A percentile compares a stretch with the other conserved stretches of the same genome.
These are phyloP conservation scores for Dalechampia spathulata DNA, from an alignment of 441 rosid species.

Conservation along the genomic window DNA sequence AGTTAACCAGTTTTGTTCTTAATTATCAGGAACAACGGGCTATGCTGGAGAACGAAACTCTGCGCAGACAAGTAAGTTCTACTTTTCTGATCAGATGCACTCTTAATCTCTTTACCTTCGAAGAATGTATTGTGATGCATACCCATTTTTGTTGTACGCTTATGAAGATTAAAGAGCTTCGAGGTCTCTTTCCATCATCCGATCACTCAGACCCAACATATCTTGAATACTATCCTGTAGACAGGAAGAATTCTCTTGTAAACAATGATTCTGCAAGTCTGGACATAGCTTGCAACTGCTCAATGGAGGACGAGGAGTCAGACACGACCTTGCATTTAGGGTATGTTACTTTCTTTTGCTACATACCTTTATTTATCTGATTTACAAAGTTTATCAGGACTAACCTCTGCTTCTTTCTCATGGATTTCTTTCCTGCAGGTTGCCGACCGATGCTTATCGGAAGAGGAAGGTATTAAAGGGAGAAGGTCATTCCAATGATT, in stretches of 20 bases:
- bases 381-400: too few relatives aligned
- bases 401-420: slow-evolving; percentile 4
- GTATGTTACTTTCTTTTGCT: slow-evolving; percentile 25
- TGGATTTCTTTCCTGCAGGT: slow-evolving; percentile 31
- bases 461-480: slow-evolving; percentile 45
- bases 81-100: slow-evolving; percentile 9
- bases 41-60: slow-evolving; percentile 79
- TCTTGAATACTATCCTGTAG: slow-evolving; percentile 44
- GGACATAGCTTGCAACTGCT: slow-evolving; percentile 28
- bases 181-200: slow-evolving; percentile 50
- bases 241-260: slow-evolving; percentile 32
- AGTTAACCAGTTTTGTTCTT: slow-evolving; percentile 3
- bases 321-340: slow-evolving; percentile 84
- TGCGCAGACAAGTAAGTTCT: slow-evolving; percentile 66
- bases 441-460: slow-evolving; percentile 43
- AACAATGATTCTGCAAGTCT: slow-evolving; percentile 32
- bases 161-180: slow-evolving; percentile 71
- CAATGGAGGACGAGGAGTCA: slow-evolving; percentile 52
- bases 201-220: slow-evolving; percentile 37
- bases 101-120: neutral
- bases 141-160: neutral
- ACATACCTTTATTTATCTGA: too few relatives aligned
- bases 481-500: slow-evolving; percentile 43
- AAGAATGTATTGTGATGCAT: neutral
- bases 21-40: slow-evolving; percentile 69